Base-by-base conservation (phyloP, 2,329 filamentous ascomycete genomes). In the Aphanocladium album region DNA sequence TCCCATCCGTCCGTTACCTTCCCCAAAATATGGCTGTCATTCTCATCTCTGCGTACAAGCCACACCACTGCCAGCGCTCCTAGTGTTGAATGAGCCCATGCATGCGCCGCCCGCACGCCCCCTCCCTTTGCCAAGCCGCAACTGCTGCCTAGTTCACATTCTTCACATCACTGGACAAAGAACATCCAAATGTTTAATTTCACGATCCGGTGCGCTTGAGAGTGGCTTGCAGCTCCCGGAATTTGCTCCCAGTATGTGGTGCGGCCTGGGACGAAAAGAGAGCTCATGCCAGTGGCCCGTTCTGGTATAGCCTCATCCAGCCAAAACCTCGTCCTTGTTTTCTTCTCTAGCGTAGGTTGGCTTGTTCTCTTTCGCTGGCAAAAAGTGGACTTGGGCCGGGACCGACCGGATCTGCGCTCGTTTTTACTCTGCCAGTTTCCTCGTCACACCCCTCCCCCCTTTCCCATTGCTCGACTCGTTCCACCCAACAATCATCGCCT, bases 361-460 rank as follows among this genome's bases (percentile, higher is more conserved):
- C n/a, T 45, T n/a, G n/a, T 41, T 23, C 8, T 27, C 16, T 37
- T n/a, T 50, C 45, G 17, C n/a, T 39, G 52, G 23, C 27, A 47
- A 53, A 53, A 50, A 51, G 57, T 54, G 57, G 51, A 39, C 41
- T 39, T 54, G 21, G 30, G 51, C 43, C 58, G 58, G 58, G 50
- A 60, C 43, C n/a, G 58, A 60, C 58, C 58, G 58, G 58, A 60
- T 60, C 57, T 60, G 50, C 57, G 23, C 7, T 51, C 35, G 35
- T 51, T 33, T 25, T 33, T 25, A 21, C 5, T 30, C 6, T 21
- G 33, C n/a, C n/a, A 33, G 17, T 50, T 50, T 30, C 6, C 45
- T 50, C 23, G 5, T 33, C 21, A 25, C 45, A 39, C 35, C 11
- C 33, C 46, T 33, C 23, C 35, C 41, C 27, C 27, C n/a, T n/a